Base-by-base conservation (phyloP, 805 yeast species). In the Starmerella riodocensis region DNA sequence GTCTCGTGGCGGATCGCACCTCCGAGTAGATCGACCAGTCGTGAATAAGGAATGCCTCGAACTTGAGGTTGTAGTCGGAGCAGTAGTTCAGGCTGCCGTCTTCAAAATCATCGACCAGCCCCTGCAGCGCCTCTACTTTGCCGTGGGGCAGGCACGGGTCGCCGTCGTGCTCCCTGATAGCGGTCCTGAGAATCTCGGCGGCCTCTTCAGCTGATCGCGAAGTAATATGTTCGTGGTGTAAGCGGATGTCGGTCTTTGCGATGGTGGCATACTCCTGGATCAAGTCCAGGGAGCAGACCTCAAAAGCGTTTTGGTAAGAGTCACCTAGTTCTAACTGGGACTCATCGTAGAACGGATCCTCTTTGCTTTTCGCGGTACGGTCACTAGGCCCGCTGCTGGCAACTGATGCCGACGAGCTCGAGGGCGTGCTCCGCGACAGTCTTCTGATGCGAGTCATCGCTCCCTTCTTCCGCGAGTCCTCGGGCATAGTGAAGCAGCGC, bases 11-110 rank as follows among this genome's bases (percentile, higher is more conserved):
- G 5, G 78, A 67, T 21, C 80, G 56, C 11, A 74, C 74, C 50
- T 74, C 78, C 2, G 78, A 74, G 43, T 73, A 73, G 2, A 76
- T 76, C 0, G 78, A 71, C 54, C 66, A 68, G 47, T 53, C 59
- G 25, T 46, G 28, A 32, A 60, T 60, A 30, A 70, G 53, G 20
- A 63, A 65, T 4, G 74, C 74, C 42, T 68, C 67, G 19, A 64
- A 52, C 39, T 57, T 59, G 27, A 48, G n/a, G 1, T 31, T 27
- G 29, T 34, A 39, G 5, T 29, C 34, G 16, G 14, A 17, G 22
- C 41, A 36, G 20, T 22, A 3, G 11, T 18, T 18, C 16, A 6
- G 35, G 4, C 6, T 13, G 8, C 59, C 39, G 9, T 16, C 4
- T n/a, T 29, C 24, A 4, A 17, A 6, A 6, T 14, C 13, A 3